These are phyloP conservation scores for Aspergillus cavernicola DNA, from an alignment of 495 filamentous ascomycete species.

Conservation along the genomic window DNA sequence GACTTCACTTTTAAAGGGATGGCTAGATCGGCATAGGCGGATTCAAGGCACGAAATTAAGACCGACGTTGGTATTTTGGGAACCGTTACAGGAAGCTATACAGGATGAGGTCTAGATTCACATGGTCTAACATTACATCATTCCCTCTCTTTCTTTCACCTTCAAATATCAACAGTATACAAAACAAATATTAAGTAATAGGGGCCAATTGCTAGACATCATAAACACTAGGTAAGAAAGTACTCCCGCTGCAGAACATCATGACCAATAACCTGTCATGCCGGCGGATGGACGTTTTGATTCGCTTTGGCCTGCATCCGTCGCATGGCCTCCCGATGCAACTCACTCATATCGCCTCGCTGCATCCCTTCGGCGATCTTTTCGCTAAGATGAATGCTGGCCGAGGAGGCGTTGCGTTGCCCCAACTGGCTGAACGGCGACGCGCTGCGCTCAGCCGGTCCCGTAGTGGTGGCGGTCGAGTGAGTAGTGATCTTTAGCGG, in stretches of 20 bases:
- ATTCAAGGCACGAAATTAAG: background rate
- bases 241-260: background rate
- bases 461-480: conserved; percentile 5
- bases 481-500: conserved; percentile 24
- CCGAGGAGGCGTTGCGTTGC: conserved; percentile 30
- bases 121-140: background rate
- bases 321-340: conserved; percentile 78
- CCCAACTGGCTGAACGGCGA: conserved; percentile 29
- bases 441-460: conserved; percentile 15
- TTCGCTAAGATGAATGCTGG: conserved; percentile 34
- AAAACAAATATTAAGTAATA: background rate
- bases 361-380: conserved; percentile 73
- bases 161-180: background rate
- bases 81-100: background rate
- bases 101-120: background rate
- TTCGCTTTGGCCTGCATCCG: conserved; percentile 76
- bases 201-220: background rate
- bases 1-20: conserved; percentile 6
- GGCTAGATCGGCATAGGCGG: background rate
- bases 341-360: conserved; percentile 66
- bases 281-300: conserved; percentile 24
- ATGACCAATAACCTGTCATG: conserved; percentile 12
- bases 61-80: background rate
- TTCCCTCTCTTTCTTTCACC: background rate
- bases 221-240: background rate